A percentile compares a stretch with the other conserved stretches of the same genome.
phyloP scores from a whole-genome alignment of 73 alveolate species.

The Urostyla sp. region DNA sequence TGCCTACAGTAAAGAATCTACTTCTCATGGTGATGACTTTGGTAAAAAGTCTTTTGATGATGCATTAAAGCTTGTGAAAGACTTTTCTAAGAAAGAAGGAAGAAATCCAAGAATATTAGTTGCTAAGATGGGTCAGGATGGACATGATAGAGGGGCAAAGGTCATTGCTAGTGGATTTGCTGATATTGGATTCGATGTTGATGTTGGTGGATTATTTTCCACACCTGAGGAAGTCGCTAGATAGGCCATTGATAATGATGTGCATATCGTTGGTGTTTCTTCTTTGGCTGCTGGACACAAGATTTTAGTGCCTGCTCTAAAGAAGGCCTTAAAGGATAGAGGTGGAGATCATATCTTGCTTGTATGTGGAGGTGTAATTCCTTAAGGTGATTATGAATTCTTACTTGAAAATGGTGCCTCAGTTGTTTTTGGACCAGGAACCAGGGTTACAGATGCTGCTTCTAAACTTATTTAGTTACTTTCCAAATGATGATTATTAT shows the following conservation, averaged over 20 bases:
- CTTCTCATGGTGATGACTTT: slow-evolving; percentile 36
- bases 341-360: slow-evolving; percentile 71
- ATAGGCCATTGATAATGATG: slow-evolving; percentile 81
- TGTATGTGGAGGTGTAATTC: slow-evolving; percentile 82
- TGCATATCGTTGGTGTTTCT: slow-evolving; percentile 76
- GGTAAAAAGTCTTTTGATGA: slow-evolving; percentile 59
- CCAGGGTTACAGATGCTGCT: slow-evolving; percentile 72
- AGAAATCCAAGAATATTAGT: slow-evolving; percentile 78
- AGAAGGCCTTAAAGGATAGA: slow-evolving; percentile 48
- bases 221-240: slow-evolving; percentile 85
- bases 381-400: slow-evolving; percentile 73
- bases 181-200: slow-evolving; percentile 83
- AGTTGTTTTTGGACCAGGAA: slow-evolving; percentile 77
- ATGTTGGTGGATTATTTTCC: slow-evolving; percentile 78
- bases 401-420: slow-evolving; percentile 72
- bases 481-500: not conserved
- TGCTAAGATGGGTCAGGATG: slow-evolving; percentile 84
- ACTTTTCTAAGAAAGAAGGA: slow-evolving; percentile 75
- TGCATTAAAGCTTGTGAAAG: slow-evolving; percentile 38
- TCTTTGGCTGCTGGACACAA: slow-evolving; percentile 84
- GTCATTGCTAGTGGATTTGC: slow-evolving; percentile 83
- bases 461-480: slow-evolving; percentile 50
- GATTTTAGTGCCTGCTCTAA: slow-evolving; percentile 74
- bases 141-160: slow-evolving; percentile 86
- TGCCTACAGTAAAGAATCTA: slow-evolving; percentile 62